Conservation (phyloP, 1,139 yeast species). For the Pneumocystis wakefieldiae region DNA sequence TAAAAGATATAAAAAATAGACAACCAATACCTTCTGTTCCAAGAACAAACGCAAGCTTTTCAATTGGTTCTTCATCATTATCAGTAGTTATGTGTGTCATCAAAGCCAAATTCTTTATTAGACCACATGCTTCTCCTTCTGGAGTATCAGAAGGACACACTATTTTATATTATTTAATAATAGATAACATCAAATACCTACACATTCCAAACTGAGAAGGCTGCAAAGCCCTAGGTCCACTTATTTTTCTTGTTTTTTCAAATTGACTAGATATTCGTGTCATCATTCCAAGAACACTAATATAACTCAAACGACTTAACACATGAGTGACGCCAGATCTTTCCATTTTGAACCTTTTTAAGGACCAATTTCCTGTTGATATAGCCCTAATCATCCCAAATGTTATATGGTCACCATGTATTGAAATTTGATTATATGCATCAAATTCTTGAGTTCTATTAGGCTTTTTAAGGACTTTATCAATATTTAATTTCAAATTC, state of each 20-base stretch:
- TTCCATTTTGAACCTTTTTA: constrained; percentile 98
- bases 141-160: constrained; percentile 98
- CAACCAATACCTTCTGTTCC: constrained; percentile 54
- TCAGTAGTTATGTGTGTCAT: constrained; percentile 99
- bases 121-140: constrained; percentile 99
- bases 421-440: constrained; percentile 73
- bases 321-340: constrained; percentile 99
- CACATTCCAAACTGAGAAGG: constrained; percentile 92
- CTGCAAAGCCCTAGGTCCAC: constrained; percentile 97
- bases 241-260: constrained; percentile 92
- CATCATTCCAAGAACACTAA: constrained; percentile 98
- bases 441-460: constrained; percentile 91
- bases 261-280: constrained; percentile 96
- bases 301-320: constrained; percentile 73
- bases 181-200: constrained; percentile 2
- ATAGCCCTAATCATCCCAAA: constrained; percentile 92
- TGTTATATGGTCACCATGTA: constrained; percentile 83
- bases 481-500: constrained; percentile 87
- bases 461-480: constrained; percentile 83
- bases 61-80: constrained; percentile 85
- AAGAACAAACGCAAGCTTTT: constrained; percentile 55
- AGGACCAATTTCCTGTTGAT: constrained; percentile 97
- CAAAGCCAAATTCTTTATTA: constrained; percentile 85
- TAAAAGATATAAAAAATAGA: neutral
- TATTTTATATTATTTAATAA: constrained; percentile 8